A percentile compares a stretch with the other conserved stretches of the same genome.
Evolutionary conservation across 805 yeast species (phyloP).

Genomic region (Torulaspora microellipsoides): DNA sequence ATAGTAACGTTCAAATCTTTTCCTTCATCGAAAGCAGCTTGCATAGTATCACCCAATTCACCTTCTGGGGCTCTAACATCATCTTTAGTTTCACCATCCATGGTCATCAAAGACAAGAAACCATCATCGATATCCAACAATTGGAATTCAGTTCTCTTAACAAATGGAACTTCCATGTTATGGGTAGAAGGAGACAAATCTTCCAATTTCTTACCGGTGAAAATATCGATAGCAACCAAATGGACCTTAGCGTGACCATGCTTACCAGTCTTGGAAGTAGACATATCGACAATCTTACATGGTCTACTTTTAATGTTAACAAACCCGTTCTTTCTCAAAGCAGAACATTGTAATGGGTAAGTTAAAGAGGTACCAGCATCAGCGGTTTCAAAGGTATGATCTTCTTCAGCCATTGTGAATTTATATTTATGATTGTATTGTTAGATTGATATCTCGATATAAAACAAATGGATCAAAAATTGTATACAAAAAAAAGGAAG

Average conservation of each 20-base stretch:
- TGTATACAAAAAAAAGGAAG: neutral
- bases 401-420: constrained; percentile 35
- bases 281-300: constrained; percentile 99
- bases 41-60: constrained; percentile 91
- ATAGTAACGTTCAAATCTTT: constrained; percentile 96
- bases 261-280: constrained; percentile 99
- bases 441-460: too few relatives aligned
- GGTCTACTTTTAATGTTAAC: constrained; percentile 99
- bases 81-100: constrained; percentile 98
- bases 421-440: too few relatives aligned
- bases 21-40: constrained; percentile 93
- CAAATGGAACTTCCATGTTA: constrained; percentile 99
- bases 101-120: constrained; percentile 92
- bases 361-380: constrained; percentile 98
- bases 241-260: constrained; percentile 99
- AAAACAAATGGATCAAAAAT: neutral
- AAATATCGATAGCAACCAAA: constrained; percentile 97
- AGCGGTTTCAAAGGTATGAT: constrained; percentile 96
- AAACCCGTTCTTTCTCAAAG: constrained; percentile 99
- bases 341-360: constrained; percentile 99
- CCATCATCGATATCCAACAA: constrained; percentile 98
- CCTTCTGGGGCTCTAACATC: constrained; percentile 98
- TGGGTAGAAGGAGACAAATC: constrained; percentile 99
- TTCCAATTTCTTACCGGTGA: constrained; percentile 99
- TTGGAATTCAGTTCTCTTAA: constrained; percentile 92